Evolutionary conservation across 202 grass and related monocot species (phyloP).

Genomic region (Zizania palustris): DNA sequence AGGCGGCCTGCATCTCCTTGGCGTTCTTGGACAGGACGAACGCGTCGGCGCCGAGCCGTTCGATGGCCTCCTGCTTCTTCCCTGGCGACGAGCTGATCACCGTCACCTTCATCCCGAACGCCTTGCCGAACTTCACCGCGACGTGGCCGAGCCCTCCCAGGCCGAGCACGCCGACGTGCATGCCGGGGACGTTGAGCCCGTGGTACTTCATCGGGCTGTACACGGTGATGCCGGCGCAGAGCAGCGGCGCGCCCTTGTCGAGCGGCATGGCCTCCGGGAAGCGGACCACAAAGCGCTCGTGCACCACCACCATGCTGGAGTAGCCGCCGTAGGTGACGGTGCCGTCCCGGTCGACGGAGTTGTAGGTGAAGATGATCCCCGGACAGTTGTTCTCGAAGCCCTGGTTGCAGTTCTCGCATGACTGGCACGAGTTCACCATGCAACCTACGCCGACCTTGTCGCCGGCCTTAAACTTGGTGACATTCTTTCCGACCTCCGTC

Average conservation of each 20-base stretch:
- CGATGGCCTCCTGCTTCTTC: constrained; percentile 76
- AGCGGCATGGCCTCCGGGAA: constrained; percentile 75
- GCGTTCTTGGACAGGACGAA: constrained; percentile 57
- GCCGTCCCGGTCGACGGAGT: constrained; percentile 60
- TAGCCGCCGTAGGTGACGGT: constrained; percentile 77
- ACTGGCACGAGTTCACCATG: constrained; percentile 70
- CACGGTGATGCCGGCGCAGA: constrained; percentile 78
- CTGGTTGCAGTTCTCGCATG: constrained; percentile 45
- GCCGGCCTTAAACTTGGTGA: constrained; percentile 48
- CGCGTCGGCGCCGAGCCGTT: constrained; percentile 62
- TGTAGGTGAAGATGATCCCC: constrained; percentile 54
- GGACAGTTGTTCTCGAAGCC: constrained; percentile 74
- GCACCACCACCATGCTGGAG: constrained; percentile 59
- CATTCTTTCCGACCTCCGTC: constrained; percentile 54
- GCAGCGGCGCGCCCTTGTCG: constrained; percentile 65
- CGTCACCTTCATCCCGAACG: constrained; percentile 72
- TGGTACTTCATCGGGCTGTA: constrained; percentile 82
- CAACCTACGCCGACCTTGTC: constrained; percentile 65
- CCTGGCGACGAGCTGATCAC: constrained; percentile 62
- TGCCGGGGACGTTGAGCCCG: constrained; percentile 45
- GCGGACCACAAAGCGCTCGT: constrained; percentile 63
- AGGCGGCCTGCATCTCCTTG: constrained; percentile 54
- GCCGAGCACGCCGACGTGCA: constrained; percentile 77
- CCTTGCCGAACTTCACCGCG: constrained; percentile 76
- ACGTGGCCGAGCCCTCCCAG: constrained; percentile 81